Base-by-base conservation (phyloP, 805 yeast genomes). In the Wickerhamiella cacticola region DNA sequence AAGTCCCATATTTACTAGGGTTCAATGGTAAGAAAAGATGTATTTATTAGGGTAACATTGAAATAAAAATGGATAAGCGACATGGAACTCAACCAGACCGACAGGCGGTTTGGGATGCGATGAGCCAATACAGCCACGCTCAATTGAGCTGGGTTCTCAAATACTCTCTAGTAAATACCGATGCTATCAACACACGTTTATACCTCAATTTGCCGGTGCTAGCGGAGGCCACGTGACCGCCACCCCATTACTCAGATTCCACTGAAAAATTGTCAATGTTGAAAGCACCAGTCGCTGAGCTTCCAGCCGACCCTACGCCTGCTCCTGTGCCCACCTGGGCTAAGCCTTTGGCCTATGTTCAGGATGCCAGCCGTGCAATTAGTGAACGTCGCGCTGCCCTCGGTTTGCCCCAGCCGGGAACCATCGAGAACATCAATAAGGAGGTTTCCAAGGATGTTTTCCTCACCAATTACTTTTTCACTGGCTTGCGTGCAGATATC, bases 361-460 rank as follows among this genome's bases (percentile, higher is more conserved):
- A 21, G 13, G 42, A 39, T 13, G 47, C 50, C 12, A 16, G 34
- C 25, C 39, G 34, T 18, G 46, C 43, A 34, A 18, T 48, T n/a
- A 22, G 50, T 53, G 80, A 79, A 57, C 94, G 87, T 66, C 79
- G 97, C 65, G 73, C 76, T 52, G 77, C 89, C 6, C 72, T 88
- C 56, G 86, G 87, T 49, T 77, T 92, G 64, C 69, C 76, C 58
- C 85, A 87, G 69, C 98, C 98, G 50, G 97, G 97, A 56, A 82
- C 95, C 55, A 78, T 86, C 65, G 97, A 88, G 71, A 85, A 86
- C 70, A 72, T 89, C 65, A 81, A 80, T 71, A 84, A 85, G 69
- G 98, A 92, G 70, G 96, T 87, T 50, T 71, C 88, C 54, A 81
- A 88, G 68, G 97, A 89, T 63, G 96, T 89, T 26, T 86, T 92